phyloP scores from a whole-genome alignment of 2,329 filamentous ascomycete genomes.

The Colletotrichum destructivum region DNA sequence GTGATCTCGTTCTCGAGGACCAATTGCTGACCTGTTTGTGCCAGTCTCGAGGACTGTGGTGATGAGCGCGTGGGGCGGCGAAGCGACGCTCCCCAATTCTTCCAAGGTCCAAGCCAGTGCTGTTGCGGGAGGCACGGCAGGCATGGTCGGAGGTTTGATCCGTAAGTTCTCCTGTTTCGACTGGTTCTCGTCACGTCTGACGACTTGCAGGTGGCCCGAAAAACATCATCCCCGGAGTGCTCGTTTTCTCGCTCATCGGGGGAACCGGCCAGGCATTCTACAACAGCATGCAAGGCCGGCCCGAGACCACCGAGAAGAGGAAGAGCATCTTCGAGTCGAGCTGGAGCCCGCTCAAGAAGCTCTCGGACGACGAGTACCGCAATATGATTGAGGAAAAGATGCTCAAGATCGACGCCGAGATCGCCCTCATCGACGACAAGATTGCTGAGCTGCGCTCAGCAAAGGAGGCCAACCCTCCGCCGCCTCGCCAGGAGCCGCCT shows the following conservation, averaged over 20 bases:
- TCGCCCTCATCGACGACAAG: slow-evolving; percentile 83
- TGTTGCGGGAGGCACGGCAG: slow-evolving; percentile 80
- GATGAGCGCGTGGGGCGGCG: slow-evolving; percentile 64
- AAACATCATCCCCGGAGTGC: slow-evolving; percentile 66
- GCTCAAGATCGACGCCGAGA: slow-evolving; percentile 80
- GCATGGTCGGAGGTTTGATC: slow-evolving; percentile 69
- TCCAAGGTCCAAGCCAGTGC: slow-evolving; percentile 79
- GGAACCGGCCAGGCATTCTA: slow-evolving; percentile 57
- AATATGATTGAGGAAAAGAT: slow-evolving; percentile 80
- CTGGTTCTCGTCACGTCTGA: slow-evolving; percentile 24
- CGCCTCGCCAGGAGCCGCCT: neutral
- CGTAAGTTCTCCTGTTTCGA: slow-evolving; percentile 57
- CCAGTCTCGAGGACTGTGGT: slow-evolving; percentile 65
- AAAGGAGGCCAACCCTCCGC: slow-evolving; percentile 18
- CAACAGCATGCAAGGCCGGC: slow-evolving; percentile 49
- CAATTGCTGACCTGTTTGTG: slow-evolving; percentile 33
- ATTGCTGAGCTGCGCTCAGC: slow-evolving; percentile 64
- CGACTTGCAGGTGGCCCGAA: slow-evolving; percentile 62
- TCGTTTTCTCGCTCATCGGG: slow-evolving; percentile 63
- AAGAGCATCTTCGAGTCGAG: slow-evolving; percentile 70
- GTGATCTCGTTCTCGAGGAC: neutral
- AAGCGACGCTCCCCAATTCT: slow-evolving; percentile 66
- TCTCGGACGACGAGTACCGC: slow-evolving; percentile 82
- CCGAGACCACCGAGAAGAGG: slow-evolving; percentile 49
- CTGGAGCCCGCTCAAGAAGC: slow-evolving; percentile 79